Conservation (phyloP, 108 stramenopile species). For the Nitzschia inconspicua region DNA sequence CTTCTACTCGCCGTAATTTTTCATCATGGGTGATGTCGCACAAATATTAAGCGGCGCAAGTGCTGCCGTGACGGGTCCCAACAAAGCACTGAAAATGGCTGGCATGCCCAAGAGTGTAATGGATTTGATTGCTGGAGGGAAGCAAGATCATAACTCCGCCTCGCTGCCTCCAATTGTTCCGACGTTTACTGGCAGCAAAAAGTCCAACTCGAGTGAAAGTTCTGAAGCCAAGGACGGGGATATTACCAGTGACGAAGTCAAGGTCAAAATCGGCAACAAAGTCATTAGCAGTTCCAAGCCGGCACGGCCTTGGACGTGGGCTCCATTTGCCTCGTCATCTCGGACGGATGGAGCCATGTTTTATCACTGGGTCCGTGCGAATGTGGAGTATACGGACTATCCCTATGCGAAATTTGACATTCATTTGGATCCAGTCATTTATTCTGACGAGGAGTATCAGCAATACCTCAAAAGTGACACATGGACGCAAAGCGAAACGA, state of each 20-base stretch:
- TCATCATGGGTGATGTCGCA: constrained; percentile 41
- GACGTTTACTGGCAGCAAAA: constrained; percentile 21
- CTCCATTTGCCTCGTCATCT: constrained; percentile 74
- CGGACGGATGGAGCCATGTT: constrained; percentile 64
- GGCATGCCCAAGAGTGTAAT: constrained; percentile 39
- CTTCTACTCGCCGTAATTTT: too few relatives aligned
- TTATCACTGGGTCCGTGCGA: constrained; percentile 73
- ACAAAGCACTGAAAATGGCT: constrained; percentile 33
- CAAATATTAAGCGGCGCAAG: constrained; percentile 20
- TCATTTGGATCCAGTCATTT: constrained; percentile 70
- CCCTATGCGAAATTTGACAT: constrained; percentile 92
- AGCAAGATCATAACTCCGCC: constrained; percentile 29
- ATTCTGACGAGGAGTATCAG: constrained; percentile 79
- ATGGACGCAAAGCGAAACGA: constrained; percentile 92
- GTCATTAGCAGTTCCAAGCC: constrained; percentile 47
- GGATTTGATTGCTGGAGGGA: constrained; percentile 20
- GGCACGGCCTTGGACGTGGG: constrained; percentile 77
- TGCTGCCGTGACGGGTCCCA: not conserved
- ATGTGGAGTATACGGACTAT: constrained; percentile 90
- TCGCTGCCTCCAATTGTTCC: constrained; percentile 63
- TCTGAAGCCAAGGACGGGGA: not conserved
- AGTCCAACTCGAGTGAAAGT: not conserved
- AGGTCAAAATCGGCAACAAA: constrained; percentile 63
- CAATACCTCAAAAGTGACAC: constrained; percentile 39
- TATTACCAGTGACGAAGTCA: constrained; percentile 7